These are phyloP conservation scores for Cercospora zeina DNA, from an alignment of 2,329 filamentous ascomycete species.

Conservation along the genomic window DNA sequence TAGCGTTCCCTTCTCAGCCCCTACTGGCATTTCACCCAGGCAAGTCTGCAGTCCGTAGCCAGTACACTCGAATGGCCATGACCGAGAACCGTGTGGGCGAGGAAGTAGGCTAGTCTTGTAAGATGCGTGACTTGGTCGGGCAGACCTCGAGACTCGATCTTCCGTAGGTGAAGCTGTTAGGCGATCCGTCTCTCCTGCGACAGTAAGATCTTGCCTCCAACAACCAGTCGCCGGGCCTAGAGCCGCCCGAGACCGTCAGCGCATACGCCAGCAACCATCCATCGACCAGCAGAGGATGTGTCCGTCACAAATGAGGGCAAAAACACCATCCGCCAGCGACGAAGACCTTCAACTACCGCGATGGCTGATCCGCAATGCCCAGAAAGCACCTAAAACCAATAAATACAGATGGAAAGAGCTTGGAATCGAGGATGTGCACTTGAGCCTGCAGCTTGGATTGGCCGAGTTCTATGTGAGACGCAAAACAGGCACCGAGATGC, in stretches of 20 bases:
- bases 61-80: neutral
- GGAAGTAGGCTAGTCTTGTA: neutral
- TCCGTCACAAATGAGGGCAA: neutral
- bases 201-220: neutral
- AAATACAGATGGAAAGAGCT: neutral
- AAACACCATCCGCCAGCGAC: too few species aligned
- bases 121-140: neutral
- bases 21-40: neutral
- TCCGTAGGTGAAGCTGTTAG: neutral
- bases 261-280: neutral
- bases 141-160: neutral
- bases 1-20: neutral
- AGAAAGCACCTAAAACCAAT: neutral
- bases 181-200: neutral
- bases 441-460: neutral
- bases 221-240: neutral
- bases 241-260: neutral
- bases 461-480: too few species aligned
- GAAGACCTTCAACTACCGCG: too few species aligned
- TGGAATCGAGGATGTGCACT: neutral
- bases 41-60: neutral
- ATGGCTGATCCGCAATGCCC: too few species aligned
- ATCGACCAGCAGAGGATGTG: neutral
- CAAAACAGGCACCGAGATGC: too few species aligned
- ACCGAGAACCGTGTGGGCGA: neutral